Evolutionary conservation across 331 rosid species (phyloP).

Genomic region (Pyracantha coccinea): DNA sequence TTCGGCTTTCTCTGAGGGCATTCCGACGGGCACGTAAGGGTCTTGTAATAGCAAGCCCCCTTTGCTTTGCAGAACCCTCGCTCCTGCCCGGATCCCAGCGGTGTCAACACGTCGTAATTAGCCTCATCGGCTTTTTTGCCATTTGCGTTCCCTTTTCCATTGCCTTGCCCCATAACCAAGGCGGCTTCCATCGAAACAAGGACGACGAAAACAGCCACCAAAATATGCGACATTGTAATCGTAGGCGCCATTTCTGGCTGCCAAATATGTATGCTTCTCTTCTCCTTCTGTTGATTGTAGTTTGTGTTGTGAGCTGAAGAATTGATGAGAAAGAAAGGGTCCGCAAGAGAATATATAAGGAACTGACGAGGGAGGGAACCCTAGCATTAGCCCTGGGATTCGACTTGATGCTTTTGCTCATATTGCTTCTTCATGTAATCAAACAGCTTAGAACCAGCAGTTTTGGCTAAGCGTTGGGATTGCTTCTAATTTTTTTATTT

Average conservation of each 20-base stretch:
- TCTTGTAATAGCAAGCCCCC: constrained; percentile 30
- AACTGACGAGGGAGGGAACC: background rate
- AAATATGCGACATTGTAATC: background rate
- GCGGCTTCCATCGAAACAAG: background rate
- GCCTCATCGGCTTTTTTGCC: background rate
- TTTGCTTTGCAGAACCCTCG: constrained; percentile 42
- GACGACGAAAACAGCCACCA: background rate
- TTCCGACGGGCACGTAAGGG: constrained; percentile 50
- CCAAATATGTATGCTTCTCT: background rate
- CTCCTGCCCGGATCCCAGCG: constrained; percentile 39
- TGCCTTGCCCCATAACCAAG: background rate
- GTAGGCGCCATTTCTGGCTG: background rate
- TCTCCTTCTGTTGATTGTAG: background rate
- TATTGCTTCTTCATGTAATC: background rate
- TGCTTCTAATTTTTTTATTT: background rate
- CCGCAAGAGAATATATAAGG: background rate
- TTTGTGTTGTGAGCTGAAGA: background rate
- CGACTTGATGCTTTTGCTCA: background rate
- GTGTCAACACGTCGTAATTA: constrained; percentile 23
- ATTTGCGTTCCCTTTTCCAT: background rate
- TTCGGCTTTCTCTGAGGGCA: constrained; percentile 58
- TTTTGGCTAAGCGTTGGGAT: background rate
- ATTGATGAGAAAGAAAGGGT: background rate
- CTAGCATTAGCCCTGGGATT: background rate
- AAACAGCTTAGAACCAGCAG: background rate